phyloP scores from a whole-genome alignment of 345 rosid species.

The Heritiera littoralis region DNA sequence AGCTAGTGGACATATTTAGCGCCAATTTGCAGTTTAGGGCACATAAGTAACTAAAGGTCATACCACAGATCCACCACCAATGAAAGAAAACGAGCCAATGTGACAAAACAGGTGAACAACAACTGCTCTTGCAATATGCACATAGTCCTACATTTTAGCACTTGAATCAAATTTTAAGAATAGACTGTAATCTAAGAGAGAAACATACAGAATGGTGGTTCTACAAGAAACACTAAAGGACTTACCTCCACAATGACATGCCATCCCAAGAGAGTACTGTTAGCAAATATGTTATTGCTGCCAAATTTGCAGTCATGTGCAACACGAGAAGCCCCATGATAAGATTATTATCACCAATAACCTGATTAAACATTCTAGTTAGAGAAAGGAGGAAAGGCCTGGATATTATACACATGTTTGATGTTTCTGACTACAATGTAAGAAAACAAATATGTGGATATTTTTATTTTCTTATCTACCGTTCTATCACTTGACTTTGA shows the following conservation, averaged over 20 bases:
- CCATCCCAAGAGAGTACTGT: conserved; percentile 87
- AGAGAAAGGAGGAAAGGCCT: background rate
- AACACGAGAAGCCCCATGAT: conserved; percentile 96
- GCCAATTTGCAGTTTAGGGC: background rate
- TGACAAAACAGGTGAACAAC: conserved; percentile 90
- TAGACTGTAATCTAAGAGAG: background rate
- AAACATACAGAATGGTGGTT: background rate
- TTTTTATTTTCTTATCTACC: conserved; percentile 30
- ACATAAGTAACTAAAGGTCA: conserved; percentile 19
- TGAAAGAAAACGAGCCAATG: conserved; percentile 74
- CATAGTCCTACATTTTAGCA: conserved; percentile 58
- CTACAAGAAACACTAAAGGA: conserved; percentile 9
- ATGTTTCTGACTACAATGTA: background rate
- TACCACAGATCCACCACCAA: conserved; percentile 97
- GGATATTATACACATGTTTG: background rate
- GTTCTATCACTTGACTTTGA: conserved; percentile 74
- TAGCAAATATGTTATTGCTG: conserved; percentile 80
- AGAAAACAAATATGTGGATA: background rate
- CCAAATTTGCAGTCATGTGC: conserved; percentile 96
- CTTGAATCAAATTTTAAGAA: conserved; percentile 37
- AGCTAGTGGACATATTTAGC: conserved; percentile 6
- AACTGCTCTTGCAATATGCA: conserved; percentile 79
- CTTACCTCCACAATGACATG: conserved; percentile 88
- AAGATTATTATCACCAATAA: conserved; percentile 82
- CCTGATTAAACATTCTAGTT: conserved; percentile 41